These are phyloP conservation scores for Salix purpurea DNA, from an alignment of 345 rosid species.

Conservation along the genomic window DNA sequence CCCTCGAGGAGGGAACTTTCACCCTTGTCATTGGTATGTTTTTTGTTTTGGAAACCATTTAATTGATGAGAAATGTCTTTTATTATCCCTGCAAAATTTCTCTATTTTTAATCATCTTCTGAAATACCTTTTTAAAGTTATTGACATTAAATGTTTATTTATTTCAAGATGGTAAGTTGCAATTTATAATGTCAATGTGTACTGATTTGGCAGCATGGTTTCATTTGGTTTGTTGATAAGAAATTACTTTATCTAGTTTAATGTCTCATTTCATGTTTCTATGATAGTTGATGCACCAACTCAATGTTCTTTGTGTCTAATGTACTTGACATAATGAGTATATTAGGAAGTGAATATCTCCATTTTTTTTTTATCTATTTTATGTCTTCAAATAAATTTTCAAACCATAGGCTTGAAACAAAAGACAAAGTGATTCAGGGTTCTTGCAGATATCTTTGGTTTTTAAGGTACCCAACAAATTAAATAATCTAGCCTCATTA, in stretches of 20 bases:
- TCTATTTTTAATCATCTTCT: not conserved
- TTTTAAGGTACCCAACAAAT: slow-evolving; percentile 34
- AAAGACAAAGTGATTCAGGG: slow-evolving; percentile 20
- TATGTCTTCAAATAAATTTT: slow-evolving; percentile 13
- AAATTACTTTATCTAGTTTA: slow-evolving; percentile 15
- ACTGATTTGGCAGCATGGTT: slow-evolving; percentile 19
- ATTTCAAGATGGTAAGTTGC: slow-evolving; percentile 22
- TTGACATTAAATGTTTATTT: slow-evolving; percentile 6
- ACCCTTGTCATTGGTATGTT: slow-evolving; percentile 71
- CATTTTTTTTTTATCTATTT: not conserved
- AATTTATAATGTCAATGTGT: slow-evolving; percentile 20
- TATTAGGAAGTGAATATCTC: slow-evolving; percentile 18
- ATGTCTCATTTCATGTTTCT: slow-evolving; percentile 10
- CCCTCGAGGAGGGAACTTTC: slow-evolving; percentile 87
- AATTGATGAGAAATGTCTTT: not conserved
- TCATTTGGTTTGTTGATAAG: slow-evolving; percentile 28
- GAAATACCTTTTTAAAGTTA: slow-evolving; percentile 2
- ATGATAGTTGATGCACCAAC: not conserved
- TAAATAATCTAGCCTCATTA: slow-evolving; percentile 47
- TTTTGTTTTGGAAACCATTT: slow-evolving; percentile 15
- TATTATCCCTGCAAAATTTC: not conserved
- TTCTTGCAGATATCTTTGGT: slow-evolving; percentile 21
- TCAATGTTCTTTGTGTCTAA: slow-evolving; percentile 8
- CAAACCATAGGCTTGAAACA: slow-evolving; percentile 26
- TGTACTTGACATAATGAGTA: slow-evolving; percentile 21